These are phyloP conservation scores for Rhizoclosmatium sp. DNA, from an alignment of 192 early-diverging fungal genomes.

Conservation along the genomic window DNA sequence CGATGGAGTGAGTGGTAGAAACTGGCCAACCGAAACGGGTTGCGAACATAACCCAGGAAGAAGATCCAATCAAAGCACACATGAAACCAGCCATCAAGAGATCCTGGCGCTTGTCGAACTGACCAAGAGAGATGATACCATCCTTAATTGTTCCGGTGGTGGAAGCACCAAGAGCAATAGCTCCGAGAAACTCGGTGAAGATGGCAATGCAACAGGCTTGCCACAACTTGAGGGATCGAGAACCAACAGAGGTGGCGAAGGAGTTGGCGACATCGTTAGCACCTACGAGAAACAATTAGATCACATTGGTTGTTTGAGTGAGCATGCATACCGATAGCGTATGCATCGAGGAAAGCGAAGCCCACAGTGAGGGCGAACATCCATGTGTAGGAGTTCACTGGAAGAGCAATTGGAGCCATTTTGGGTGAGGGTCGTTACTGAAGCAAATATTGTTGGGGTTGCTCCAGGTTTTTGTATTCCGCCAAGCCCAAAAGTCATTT, in stretches of 20 bases:
- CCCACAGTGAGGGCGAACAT: slow-evolving; percentile 73
- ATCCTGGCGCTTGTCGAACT: slow-evolving; percentile 70
- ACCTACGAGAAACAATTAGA: slow-evolving; percentile 29
- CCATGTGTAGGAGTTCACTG: slow-evolving; percentile 48
- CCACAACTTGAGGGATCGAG: slow-evolving; percentile 75
- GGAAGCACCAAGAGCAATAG: slow-evolving; percentile 72
- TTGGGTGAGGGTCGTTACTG: neutral
- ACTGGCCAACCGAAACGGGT: slow-evolving; percentile 74
- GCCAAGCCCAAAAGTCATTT: too few relatives aligned
- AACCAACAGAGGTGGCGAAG: slow-evolving; percentile 86
- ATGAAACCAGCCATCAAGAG: slow-evolving; percentile 85
- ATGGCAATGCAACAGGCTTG: slow-evolving; percentile 81
- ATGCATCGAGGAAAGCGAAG: slow-evolving; percentile 75
- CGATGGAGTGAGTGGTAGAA: slow-evolving; percentile 84
- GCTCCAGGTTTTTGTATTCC: too few relatives aligned
- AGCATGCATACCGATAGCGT: slow-evolving; percentile 66
- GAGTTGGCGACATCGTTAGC: slow-evolving; percentile 92
- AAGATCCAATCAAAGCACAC: slow-evolving; percentile 80
- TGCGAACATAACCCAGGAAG: slow-evolving; percentile 77
- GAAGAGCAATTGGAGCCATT: slow-evolving; percentile 5
- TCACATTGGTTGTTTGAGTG: neutral
- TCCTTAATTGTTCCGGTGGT: slow-evolving; percentile 85
- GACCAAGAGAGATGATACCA: slow-evolving; percentile 67
- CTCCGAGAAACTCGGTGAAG: slow-evolving; percentile 85
- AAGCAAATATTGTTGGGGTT: too few relatives aligned